Conservation (phyloP, 2,329 filamentous ascomycete species). For the Alternaria solani region DNA sequence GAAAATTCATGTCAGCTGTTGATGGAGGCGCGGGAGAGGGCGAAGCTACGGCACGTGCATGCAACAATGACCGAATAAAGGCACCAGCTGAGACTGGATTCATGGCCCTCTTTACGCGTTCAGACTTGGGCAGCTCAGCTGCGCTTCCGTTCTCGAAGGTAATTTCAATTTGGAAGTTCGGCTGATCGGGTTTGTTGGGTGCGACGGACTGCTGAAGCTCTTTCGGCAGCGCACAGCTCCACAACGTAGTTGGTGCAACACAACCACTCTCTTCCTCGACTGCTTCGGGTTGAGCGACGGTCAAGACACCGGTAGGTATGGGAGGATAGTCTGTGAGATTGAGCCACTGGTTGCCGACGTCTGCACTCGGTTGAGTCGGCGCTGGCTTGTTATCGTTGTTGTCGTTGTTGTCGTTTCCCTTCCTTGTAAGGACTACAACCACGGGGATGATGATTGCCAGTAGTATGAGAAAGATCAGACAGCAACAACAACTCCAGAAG, state of each 20-base stretch:
- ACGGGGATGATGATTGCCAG: constrained; percentile 53
- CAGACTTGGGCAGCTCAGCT: constrained; percentile 21
- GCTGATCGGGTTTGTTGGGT: constrained; percentile 72
- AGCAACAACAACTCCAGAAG: constrained; percentile 48
- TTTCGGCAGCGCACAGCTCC: constrained; percentile 87
- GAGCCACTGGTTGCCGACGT: constrained; percentile 65
- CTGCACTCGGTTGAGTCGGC: constrained; percentile 26
- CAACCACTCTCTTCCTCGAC: constrained; percentile 72
- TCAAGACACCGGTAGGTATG: constrained; percentile 83
- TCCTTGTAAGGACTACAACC: constrained; percentile 44
- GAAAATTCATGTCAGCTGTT: constrained; percentile 77
- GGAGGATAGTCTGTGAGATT: constrained; percentile 88
- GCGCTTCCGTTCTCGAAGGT: constrained; percentile 63
- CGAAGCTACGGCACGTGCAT: constrained; percentile 41
- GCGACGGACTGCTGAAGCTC: constrained; percentile 72
- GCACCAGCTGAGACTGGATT: constrained; percentile 58
- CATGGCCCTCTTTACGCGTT: constrained; percentile 64
- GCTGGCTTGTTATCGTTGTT: constrained; percentile 45
- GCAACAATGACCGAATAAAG: constrained; percentile 45
- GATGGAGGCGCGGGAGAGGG: constrained; percentile 66
- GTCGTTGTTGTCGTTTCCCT: constrained; percentile 37
- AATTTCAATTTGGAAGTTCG: constrained; percentile 83
- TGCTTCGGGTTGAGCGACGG: constrained; percentile 76
- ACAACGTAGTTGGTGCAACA: constrained; percentile 74
- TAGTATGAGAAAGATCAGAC: constrained; percentile 44